phyloP scores from a whole-genome alignment of 2,329 filamentous ascomycete genomes.

The Leptographium galeiforme region DNA sequence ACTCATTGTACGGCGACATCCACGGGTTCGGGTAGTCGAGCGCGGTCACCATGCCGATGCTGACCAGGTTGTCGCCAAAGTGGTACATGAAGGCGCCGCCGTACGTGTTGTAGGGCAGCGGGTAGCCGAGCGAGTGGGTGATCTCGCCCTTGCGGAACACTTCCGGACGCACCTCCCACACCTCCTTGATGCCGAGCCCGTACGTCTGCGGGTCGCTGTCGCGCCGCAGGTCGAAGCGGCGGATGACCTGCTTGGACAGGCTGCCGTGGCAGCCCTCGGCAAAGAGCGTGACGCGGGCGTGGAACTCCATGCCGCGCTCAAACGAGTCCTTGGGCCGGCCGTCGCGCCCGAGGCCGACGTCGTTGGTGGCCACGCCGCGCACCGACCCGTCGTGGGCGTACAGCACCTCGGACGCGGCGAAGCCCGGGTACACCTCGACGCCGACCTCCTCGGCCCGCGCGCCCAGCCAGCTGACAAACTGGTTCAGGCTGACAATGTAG shows the following conservation, averaged over 20 bases:
- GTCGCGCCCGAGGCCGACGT: slow-evolving; percentile 69
- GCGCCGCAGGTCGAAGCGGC: slow-evolving; percentile 79
- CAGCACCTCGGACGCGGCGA: slow-evolving; percentile 84
- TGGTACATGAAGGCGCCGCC: slow-evolving; percentile 99
- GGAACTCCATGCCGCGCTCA: slow-evolving; percentile 97
- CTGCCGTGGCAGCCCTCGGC: slow-evolving; percentile 94
- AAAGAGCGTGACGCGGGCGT: slow-evolving; percentile 80
- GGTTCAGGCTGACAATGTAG: slow-evolving; percentile 91
- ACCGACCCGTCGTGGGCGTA: slow-evolving; percentile 81
- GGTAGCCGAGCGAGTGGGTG: slow-evolving; percentile 85
- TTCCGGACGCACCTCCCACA: slow-evolving; percentile 89
- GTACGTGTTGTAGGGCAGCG: slow-evolving; percentile 76
- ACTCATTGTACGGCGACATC: slow-evolving; percentile 89
- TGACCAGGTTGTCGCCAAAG: slow-evolving; percentile 94
- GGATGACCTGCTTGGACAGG: slow-evolving; percentile 85
- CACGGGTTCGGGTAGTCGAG: slow-evolving; percentile 95
- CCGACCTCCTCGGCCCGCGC: slow-evolving; percentile 94
- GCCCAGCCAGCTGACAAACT: slow-evolving; percentile 89
- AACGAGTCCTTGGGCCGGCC: slow-evolving; percentile 83
- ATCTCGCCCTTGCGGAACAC: slow-evolving; percentile 84
- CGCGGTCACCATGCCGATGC: slow-evolving; percentile 79
- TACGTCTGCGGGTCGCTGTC: slow-evolving; percentile 94
- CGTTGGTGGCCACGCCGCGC: slow-evolving; percentile 89
- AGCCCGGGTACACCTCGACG: slow-evolving; percentile 92
- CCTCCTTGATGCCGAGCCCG: slow-evolving; percentile 85